Conservation (phyloP, 2,329 filamentous ascomycete species). For the Penicillium vulpinum region DNA sequence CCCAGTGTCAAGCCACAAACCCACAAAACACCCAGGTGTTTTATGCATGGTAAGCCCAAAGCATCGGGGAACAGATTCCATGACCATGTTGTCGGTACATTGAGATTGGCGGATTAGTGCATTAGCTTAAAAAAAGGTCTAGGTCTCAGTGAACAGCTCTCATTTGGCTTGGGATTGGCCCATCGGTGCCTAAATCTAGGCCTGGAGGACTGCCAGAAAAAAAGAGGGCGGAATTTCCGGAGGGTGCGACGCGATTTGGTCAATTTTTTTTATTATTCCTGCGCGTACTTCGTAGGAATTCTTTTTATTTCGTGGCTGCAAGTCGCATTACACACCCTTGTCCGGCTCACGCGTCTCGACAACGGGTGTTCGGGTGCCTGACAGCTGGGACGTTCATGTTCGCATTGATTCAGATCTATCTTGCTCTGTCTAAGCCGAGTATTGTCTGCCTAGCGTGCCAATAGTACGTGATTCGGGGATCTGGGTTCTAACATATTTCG, state of each 20-base stretch:
- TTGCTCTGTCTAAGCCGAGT: neutral
- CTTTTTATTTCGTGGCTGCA: too few species aligned
- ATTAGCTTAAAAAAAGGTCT: neutral
- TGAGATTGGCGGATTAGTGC: neutral
- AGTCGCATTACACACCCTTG: neutral
- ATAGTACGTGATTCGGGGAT: neutral
- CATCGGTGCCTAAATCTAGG: neutral
- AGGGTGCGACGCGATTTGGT: neutral
- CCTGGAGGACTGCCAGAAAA: neutral
- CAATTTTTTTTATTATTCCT: neutral
- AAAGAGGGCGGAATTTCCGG: neutral
- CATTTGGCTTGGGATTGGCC: neutral
- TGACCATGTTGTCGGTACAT: neutral
- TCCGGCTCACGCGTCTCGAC: conserved; percentile 4
- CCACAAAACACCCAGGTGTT: neutral
- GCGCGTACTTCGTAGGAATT: too few species aligned
- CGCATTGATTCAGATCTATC: neutral
- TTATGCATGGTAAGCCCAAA: neutral
- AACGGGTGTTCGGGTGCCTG: neutral
- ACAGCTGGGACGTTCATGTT: neutral
- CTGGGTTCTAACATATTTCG: conserved; percentile 5
- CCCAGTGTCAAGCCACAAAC: neutral
- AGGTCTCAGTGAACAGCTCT: neutral
- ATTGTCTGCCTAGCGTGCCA: neutral
- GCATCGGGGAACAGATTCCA: neutral